These are phyloP conservation scores for Aspergillus felis DNA, from an alignment of 2,329 filamentous ascomycete genomes.

Conservation along the genomic window DNA sequence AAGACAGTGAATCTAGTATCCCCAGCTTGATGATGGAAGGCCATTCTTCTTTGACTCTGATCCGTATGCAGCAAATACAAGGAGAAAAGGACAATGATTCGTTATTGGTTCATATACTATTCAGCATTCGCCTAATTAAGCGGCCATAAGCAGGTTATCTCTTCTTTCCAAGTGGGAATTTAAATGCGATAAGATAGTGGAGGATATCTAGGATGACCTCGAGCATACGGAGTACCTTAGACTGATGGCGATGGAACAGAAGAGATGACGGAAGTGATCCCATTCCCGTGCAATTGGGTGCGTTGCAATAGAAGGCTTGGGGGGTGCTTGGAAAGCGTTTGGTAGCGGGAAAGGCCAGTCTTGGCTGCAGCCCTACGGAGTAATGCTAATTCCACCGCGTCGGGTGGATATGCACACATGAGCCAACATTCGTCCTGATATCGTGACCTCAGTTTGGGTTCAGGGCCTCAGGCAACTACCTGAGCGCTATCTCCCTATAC, in stretches of 20 bases:
- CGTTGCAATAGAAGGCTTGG: neutral
- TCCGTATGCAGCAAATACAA: neutral
- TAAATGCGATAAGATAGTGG: neutral
- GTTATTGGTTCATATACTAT: neutral
- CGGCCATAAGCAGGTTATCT: neutral
- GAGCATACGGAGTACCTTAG: neutral
- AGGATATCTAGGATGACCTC: neutral
- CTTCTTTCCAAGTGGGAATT: neutral
- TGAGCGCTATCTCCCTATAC: no score
- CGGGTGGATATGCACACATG: neutral
- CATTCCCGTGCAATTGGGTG: neutral
- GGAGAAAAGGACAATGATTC: neutral
- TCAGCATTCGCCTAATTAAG: neutral
- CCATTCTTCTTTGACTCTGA: constrained; percentile 2
- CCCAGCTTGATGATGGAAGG: constrained; percentile 12
- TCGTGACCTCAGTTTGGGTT: no score
- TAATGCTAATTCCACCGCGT: neutral
- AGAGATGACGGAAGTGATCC: neutral
- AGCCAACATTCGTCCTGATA: neutral
- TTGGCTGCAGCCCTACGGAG: neutral
- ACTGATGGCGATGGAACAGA: neutral
- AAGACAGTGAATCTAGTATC: constrained; percentile 62
- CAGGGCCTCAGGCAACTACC: no score
- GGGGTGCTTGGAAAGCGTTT: neutral
- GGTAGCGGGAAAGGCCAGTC: neutral